Percentiles rank a stretch among this genome's conserved stretches.
These are phyloP conservation scores for Tolypocladium guangdongense DNA, from an alignment of 2,329 filamentous ascomycete genomes.

Conservation along the genomic window DNA sequence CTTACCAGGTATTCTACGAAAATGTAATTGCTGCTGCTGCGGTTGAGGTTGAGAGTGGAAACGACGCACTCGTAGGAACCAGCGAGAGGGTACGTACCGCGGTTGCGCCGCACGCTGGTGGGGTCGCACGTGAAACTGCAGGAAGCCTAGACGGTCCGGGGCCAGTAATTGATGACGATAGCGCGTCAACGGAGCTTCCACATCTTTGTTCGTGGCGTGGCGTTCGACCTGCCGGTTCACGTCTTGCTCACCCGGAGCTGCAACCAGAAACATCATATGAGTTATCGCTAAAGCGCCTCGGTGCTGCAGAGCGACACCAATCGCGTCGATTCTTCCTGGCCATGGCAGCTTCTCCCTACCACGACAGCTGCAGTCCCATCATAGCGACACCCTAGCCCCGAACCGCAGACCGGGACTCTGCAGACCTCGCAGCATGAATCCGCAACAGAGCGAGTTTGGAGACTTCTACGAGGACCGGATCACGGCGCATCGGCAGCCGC, in stretches of 20 bases:
- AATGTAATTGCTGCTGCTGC: background rate
- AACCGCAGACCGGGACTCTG: conserved; percentile 9
- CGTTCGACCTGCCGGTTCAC: background rate
- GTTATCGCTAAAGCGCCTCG: background rate
- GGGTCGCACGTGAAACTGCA: background rate
- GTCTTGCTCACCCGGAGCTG: background rate
- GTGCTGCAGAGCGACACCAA: background rate
- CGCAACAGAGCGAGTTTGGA: conserved; percentile 19
- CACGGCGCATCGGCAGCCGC: conserved; percentile 19
- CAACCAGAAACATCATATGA: background rate
- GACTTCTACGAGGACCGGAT: conserved; percentile 25
- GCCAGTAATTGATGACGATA: conserved; percentile 2
- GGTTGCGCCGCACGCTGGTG: background rate
- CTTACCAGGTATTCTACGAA: background rate
- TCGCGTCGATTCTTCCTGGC: conserved; percentile 2
- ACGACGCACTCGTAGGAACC: too few species aligned
- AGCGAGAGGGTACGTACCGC: too few species aligned
- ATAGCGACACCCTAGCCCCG: background rate
- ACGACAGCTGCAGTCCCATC: conserved; percentile 2
- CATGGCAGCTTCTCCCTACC: conserved; percentile 9
- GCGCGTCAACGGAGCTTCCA: background rate
- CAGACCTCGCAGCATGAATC: conserved; percentile 21
- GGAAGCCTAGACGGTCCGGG: conserved; percentile 6
- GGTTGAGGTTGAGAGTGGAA: background rate
- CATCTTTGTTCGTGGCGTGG: background rate